Percentiles rank a stretch among this genome's conserved stretches.
These are phyloP conservation scores for Mycosphaerella sp. DNA, from an alignment of 2,329 filamentous ascomycete genomes.

Conservation along the genomic window DNA sequence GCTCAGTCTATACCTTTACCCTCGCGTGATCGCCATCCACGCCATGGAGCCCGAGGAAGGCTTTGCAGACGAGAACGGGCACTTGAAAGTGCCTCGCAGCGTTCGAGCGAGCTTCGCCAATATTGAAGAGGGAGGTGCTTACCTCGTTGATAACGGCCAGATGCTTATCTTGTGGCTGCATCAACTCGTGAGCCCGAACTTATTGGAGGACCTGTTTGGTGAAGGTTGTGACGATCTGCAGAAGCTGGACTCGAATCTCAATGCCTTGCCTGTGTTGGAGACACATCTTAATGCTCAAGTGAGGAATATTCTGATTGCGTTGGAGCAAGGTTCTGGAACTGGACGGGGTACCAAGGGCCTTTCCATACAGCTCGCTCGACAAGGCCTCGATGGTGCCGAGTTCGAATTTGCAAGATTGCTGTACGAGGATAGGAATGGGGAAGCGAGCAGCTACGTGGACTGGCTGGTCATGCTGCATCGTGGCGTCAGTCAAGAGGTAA, in stretches of 20 bases:
- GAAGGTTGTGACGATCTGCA: conserved; percentile 64
- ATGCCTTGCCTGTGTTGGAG: conserved; percentile 72
- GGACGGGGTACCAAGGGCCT: conserved; percentile 57
- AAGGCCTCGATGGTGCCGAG: conserved; percentile 89
- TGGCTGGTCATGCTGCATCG: conserved; percentile 96
- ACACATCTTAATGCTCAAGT: conserved; percentile 94
- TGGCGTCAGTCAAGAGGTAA: conserved; percentile 75
- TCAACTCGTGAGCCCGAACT: conserved; percentile 81
- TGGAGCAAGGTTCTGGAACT: conserved; percentile 58
- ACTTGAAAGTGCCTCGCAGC: conserved; percentile 73
- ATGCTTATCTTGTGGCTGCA: conserved; percentile 89
- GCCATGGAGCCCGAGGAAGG: conserved; percentile 82
- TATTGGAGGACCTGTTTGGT: conserved; percentile 86
- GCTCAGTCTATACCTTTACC: conserved; percentile 87
- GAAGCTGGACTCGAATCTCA: conserved; percentile 72
- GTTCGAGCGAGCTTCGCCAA: conserved; percentile 78
- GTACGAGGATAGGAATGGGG: conserved; percentile 92
- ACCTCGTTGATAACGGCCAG: conserved; percentile 93
- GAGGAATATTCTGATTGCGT: conserved; percentile 84
- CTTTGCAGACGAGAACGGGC: conserved; percentile 86
- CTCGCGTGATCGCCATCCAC: conserved; percentile 85
- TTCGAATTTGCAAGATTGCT: conserved; percentile 91
- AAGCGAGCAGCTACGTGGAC: conserved; percentile 96
- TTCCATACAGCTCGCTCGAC: conserved; percentile 81
- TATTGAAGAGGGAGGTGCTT: conserved; percentile 87